phyloP scores from a whole-genome alignment of 768 basidiomycete species.

The Hygrocybe coccinea region DNA sequence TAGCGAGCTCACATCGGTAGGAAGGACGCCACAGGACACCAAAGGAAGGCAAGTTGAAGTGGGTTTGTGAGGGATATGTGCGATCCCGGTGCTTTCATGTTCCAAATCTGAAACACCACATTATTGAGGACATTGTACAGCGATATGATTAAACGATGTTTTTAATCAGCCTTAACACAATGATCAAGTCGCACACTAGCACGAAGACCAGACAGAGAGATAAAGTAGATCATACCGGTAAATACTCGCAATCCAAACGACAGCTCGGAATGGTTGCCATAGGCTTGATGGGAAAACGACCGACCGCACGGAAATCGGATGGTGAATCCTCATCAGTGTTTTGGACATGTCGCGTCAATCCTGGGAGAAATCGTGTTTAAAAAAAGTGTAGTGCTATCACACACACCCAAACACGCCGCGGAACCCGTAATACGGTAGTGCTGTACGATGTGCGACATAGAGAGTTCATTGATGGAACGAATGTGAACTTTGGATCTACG shows the following conservation, averaged over 20 bases:
- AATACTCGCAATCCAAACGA: slow-evolving; percentile 62
- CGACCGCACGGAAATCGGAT: slow-evolving; percentile 63
- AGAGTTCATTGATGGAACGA: slow-evolving; percentile 66
- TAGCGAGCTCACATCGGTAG: slow-evolving; percentile 68
- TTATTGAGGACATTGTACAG: not conserved
- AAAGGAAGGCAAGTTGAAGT: slow-evolving; percentile 65
- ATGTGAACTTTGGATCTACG: slow-evolving; percentile 62
- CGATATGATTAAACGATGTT: too few species aligned
- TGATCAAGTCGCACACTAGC: slow-evolving; percentile 65
- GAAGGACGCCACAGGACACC: slow-evolving; percentile 73
- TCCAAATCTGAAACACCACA: slow-evolving; percentile 59
- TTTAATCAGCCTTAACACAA: slow-evolving; percentile 57
- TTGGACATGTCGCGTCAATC: slow-evolving; percentile 69
- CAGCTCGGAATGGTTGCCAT: slow-evolving; percentile 62
- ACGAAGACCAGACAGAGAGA: not conserved
- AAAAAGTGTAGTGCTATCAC: not conserved
- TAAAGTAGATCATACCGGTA: slow-evolving; percentile 41
- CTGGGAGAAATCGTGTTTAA: too few species aligned
- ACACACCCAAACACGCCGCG: slow-evolving; percentile 75
- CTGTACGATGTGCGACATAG: slow-evolving; percentile 61
- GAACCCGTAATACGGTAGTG: slow-evolving; percentile 77
- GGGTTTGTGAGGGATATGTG: slow-evolving; percentile 58
- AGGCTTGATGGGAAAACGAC: slow-evolving; percentile 65
- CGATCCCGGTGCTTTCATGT: slow-evolving; percentile 46
- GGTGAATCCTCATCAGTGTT: slow-evolving; percentile 66